Percentiles rank a stretch among this genome's conserved stretches.
Evolutionary conservation across 768 basidiomycete genomes (phyloP).

Genomic region (Calocera viscosa): DNA sequence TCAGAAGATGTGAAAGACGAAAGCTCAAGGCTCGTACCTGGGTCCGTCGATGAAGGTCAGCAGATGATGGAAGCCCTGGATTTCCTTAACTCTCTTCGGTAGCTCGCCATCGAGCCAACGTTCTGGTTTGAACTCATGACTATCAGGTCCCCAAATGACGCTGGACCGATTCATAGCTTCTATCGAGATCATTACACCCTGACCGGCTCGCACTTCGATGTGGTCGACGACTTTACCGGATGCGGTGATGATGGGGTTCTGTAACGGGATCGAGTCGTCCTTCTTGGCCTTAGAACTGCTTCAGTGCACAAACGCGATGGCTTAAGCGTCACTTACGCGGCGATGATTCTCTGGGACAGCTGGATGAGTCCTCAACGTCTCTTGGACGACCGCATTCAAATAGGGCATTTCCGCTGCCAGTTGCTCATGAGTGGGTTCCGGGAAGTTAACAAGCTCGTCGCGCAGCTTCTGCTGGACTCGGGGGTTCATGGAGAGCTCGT

Average conservation of each 20-base stretch:
- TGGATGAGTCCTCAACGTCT: conserved; percentile 49
- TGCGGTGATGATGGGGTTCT: not conserved
- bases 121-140: conserved; percentile 41
- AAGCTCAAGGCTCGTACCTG: not conserved
- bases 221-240: not conserved
- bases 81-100: not conserved
- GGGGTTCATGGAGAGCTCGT: conserved; percentile 45
- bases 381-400: conserved; percentile 50
- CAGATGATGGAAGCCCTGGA: not conserved
- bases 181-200: not conserved
- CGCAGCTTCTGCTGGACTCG: conserved; percentile 45
- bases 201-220: not conserved
- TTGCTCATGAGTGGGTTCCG: conserved; percentile 27
- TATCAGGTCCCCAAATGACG: conserved; percentile 48
- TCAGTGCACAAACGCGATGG: not conserved
- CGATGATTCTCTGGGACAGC: conserved; percentile 55
- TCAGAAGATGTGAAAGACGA: not conserved
- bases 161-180: conserved; percentile 32
- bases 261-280: not conserved
- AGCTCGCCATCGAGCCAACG: not conserved
- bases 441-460: conserved; percentile 37
- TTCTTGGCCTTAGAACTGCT: conserved; percentile 13
- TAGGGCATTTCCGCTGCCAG: conserved; percentile 27
- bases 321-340: not conserved
- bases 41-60: not conserved